Evolutionary conservation across 1,284 basidiomycete species (phyloP).

Genomic region (Rhodotorula sp.): DNA sequence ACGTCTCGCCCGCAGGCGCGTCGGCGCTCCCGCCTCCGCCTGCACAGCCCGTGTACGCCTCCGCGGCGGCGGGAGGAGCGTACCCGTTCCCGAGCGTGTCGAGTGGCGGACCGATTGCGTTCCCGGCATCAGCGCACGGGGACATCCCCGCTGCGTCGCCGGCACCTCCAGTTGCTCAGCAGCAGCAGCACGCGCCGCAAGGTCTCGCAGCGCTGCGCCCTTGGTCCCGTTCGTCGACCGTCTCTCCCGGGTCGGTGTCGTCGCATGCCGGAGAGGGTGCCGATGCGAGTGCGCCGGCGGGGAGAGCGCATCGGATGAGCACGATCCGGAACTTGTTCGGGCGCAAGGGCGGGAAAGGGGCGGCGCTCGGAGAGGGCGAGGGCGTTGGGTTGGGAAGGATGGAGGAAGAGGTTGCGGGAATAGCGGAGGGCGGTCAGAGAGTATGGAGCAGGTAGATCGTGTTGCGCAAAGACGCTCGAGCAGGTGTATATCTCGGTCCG

Average conservation of each 20-base stretch:
- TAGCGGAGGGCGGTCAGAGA: neutral
- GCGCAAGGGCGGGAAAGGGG: neutral
- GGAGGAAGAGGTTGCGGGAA: neutral
- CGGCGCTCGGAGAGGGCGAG: neutral
- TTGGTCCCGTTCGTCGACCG: neutral
- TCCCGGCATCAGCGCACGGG: neutral
- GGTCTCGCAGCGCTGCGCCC: neutral
- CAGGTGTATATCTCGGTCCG: too few species aligned
- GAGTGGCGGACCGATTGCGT: neutral
- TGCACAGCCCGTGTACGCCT: neutral
- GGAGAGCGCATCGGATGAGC: neutral
- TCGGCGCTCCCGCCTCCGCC: neutral
- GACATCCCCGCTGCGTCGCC: neutral
- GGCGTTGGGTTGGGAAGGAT: neutral
- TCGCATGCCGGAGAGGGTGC: neutral
- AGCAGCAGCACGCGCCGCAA: neutral
- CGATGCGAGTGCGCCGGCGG: neutral
- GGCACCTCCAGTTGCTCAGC: neutral
- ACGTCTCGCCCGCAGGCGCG: neutral
- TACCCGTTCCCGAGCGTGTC: neutral
- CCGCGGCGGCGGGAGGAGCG: neutral
- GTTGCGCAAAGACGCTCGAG: too few species aligned
- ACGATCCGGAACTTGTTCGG: constrained; percentile 2
- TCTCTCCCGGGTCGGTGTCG: neutral
- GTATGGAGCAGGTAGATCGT: too few species aligned